Conservation (phyloP, 768 basidiomycete genomes). For the Tephrocybe rancida region DNA sequence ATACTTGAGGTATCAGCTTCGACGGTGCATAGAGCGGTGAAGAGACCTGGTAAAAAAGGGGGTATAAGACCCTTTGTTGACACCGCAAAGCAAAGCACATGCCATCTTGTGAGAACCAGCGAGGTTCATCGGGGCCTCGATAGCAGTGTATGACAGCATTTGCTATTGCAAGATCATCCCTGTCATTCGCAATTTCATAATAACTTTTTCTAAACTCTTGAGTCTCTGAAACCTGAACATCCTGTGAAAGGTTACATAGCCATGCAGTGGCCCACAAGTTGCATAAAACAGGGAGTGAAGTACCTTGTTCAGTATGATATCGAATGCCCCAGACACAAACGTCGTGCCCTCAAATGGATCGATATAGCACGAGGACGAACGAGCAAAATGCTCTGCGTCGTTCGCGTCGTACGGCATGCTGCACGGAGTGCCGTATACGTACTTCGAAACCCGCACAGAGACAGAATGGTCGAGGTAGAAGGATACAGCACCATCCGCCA, state of each 20-base stretch:
- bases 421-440: slow-evolving; percentile 11
- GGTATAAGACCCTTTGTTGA: slow-evolving; percentile 4
- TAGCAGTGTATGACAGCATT: slow-evolving; percentile 22
- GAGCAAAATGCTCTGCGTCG: slow-evolving; percentile 11
- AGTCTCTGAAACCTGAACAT: slow-evolving; percentile 33
- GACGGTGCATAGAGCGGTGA: slow-evolving; percentile 1
- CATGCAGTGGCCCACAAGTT: too few relatives aligned
- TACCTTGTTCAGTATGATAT: slow-evolving; percentile 27
- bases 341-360: not conserved
- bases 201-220: slow-evolving; percentile 22
- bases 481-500: slow-evolving; percentile 20
- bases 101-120: slow-evolving; percentile 17
- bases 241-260: too few relatives aligned
- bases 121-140: slow-evolving; percentile 20
- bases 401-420: not conserved
- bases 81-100: too few relatives aligned
- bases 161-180: slow-evolving; percentile 6
- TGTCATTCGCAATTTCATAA: too few relatives aligned
- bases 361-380: not conserved
- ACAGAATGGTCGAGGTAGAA: slow-evolving; percentile 22
- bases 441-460: slow-evolving; percentile 15
- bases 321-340: slow-evolving; percentile 21
- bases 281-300: too few relatives aligned
- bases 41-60: not conserved
- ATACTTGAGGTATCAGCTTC: slow-evolving; percentile 1